Conservation (phyloP, 1,284 basidiomycete genomes). For the Trametes pubescens region DNA sequence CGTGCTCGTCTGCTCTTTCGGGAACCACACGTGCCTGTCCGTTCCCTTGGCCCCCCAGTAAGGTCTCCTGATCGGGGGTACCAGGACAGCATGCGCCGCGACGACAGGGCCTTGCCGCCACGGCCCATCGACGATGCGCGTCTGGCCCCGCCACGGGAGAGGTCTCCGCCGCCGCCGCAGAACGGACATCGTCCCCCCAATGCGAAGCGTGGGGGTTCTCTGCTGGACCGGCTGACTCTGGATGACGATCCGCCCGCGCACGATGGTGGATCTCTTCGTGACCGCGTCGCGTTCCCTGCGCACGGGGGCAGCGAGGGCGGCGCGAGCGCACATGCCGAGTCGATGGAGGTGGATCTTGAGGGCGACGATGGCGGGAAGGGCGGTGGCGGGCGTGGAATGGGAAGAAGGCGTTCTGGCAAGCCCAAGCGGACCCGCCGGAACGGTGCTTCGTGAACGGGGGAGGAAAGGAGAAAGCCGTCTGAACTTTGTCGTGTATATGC, state of each 20-base stretch:
- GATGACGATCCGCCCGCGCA: slow-evolving; percentile 28
- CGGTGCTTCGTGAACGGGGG: slow-evolving; percentile 8
- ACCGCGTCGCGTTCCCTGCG: slow-evolving; percentile 45
- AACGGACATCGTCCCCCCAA: slow-evolving; percentile 41
- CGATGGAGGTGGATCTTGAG: slow-evolving; percentile 26
- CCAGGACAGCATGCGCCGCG: slow-evolving; percentile 14
- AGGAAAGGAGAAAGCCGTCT: neutral
- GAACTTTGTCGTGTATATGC: slow-evolving; percentile 13
- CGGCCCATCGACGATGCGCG: slow-evolving; percentile 15
- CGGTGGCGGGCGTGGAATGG: slow-evolving; percentile 11
- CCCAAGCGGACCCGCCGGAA: slow-evolving; percentile 15
- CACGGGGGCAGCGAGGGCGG: slow-evolving; percentile 6
- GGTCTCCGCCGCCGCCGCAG: slow-evolving; percentile 32
- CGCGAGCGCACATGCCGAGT: neutral
- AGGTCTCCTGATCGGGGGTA: slow-evolving; percentile 9
- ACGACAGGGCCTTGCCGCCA: slow-evolving; percentile 18
- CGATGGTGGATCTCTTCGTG: slow-evolving; percentile 43
- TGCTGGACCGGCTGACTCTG: slow-evolving; percentile 49
- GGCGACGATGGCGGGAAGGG: slow-evolving; percentile 15
- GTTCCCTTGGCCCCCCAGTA: slow-evolving; percentile 27
- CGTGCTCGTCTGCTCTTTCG: slow-evolving; percentile 25
- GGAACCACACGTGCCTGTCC: slow-evolving; percentile 10
- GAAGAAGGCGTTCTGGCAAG: slow-evolving; percentile 17
- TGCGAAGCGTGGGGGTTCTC: slow-evolving; percentile 45
- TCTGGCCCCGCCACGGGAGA: slow-evolving; percentile 21